Evolutionary conservation across 2,329 filamentous ascomycete species (phyloP).

Genomic region (Ramularia endophylla): DNA sequence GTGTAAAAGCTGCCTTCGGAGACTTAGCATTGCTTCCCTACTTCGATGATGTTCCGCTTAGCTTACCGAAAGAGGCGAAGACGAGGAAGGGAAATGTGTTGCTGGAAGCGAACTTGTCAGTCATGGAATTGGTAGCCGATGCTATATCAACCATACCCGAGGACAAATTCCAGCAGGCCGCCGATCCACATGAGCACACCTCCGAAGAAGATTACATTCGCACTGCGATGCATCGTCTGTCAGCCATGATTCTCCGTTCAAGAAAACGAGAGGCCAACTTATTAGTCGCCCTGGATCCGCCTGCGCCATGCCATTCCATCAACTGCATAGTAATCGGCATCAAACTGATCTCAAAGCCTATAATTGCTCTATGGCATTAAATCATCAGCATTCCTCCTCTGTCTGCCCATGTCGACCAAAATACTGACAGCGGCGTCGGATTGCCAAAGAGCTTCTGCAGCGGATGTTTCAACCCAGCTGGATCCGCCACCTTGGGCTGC

Average conservation of each 20-base stretch:
- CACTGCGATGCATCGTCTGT: slow-evolving; percentile 1
- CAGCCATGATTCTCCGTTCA: too few relatives aligned
- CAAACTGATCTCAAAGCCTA: slow-evolving; percentile 19
- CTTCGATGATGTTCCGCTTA: too few relatives aligned
- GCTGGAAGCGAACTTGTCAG: background rate
- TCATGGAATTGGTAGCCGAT: background rate
- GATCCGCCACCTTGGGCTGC: slow-evolving; percentile 14
- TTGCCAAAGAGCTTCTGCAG: slow-evolving; percentile 19
- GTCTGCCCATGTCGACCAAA: background rate
- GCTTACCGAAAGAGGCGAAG: slow-evolving; percentile 17
- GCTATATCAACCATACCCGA: slow-evolving; percentile 3
- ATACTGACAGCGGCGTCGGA: slow-evolving; percentile 14
- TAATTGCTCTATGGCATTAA: slow-evolving; percentile 6
- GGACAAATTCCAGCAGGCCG: slow-evolving; percentile 16
- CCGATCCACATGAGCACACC: slow-evolving; percentile 18
- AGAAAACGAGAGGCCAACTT: slow-evolving; percentile 15
- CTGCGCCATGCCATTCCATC: slow-evolving; percentile 17
- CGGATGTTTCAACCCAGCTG: slow-evolving; percentile 15
- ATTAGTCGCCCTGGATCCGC: slow-evolving; percentile 10
- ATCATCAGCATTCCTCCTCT: background rate
- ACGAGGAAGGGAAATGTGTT: slow-evolving; percentile 21
- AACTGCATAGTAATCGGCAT: slow-evolving; percentile 20
- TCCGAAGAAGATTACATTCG: slow-evolving; percentile 18
- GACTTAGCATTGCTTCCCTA: slow-evolving; percentile 1
- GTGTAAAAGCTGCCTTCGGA: slow-evolving; percentile 15